Percentiles rank a stretch among this genome's conserved stretches.
Conservation (phyloP, 129 eudicot genomes). For the Saposhnikovia divaricata region DNA sequence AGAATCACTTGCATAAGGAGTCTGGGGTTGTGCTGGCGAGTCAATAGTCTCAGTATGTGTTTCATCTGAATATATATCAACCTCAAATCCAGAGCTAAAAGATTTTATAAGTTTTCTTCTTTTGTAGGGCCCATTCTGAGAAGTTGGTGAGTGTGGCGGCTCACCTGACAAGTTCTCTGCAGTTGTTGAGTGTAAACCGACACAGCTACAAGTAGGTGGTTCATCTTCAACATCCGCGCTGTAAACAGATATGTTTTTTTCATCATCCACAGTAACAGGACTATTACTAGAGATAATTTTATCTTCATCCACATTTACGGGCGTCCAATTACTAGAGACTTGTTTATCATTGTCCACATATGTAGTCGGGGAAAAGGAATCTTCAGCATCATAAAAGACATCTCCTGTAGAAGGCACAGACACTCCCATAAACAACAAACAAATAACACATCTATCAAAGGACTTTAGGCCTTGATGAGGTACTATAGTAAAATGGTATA, state of each 20-base stretch:
- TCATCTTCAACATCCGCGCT: constrained; percentile 25
- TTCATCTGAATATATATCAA: constrained; percentile 32
- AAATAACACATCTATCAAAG: not conserved
- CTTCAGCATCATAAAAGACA: constrained; percentile 62
- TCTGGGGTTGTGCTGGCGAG: constrained; percentile 30
- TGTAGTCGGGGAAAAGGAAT: constrained; percentile 27
- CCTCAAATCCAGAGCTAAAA: constrained; percentile 21
- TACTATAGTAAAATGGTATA: not conserved
- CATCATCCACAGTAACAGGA: constrained; percentile 8
- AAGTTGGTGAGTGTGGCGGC: constrained; percentile 43
- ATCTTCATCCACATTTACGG: constrained; percentile 17
- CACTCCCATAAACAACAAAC: not conserved
- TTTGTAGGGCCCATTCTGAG: constrained; percentile 57
- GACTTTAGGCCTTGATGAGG: not conserved
- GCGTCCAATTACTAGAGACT: constrained; percentile 9
- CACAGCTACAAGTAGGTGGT: constrained; percentile 26
- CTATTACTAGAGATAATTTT: constrained; percentile 14
- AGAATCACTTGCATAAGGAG: constrained; percentile 30
- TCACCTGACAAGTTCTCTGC: constrained; percentile 9
- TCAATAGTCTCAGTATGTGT: constrained; percentile 17
- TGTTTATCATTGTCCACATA: constrained; percentile 17
- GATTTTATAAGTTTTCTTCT: constrained; percentile 65
- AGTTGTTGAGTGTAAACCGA: constrained; percentile 24
- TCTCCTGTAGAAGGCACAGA: constrained; percentile 42
- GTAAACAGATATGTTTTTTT: constrained; percentile 15